These are phyloP conservation scores for Pyrenopolyporus hunteri DNA, from an alignment of 495 filamentous ascomycete species.

Conservation along the genomic window DNA sequence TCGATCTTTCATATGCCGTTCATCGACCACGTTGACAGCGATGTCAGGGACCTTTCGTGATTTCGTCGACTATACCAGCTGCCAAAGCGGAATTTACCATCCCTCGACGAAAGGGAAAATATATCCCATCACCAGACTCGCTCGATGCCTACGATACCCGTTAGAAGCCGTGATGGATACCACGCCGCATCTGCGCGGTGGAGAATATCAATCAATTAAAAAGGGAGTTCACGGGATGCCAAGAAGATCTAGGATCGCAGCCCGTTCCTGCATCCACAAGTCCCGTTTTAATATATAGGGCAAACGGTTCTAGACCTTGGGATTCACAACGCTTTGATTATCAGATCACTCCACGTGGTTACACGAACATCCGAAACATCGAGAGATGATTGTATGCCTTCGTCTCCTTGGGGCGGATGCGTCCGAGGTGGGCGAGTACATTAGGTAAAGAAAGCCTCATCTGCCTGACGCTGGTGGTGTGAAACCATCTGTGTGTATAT, in stretches of 20 bases:
- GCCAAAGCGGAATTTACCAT: no score
- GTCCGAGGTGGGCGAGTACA: slow-evolving; percentile 2
- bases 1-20: no score
- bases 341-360: slow-evolving; percentile 31
- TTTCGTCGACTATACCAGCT: no score
- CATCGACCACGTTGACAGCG: no score
- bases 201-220: not conserved
- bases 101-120: no score
- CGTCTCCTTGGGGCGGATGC: slow-evolving; percentile 1
- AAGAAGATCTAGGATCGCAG: slow-evolving; percentile 34
- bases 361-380: slow-evolving; percentile 27
- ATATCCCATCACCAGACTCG: not conserved
- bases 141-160: slow-evolving; percentile 15
- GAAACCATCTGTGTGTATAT: slow-evolving; percentile 14
- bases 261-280: slow-evolving; percentile 31
- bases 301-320: slow-evolving; percentile 13
- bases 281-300: slow-evolving; percentile 11
- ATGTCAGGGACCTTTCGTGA: no score
- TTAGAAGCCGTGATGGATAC: slow-evolving; percentile 18
- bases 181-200: no score
- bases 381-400: slow-evolving; percentile 10
- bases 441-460: no score
- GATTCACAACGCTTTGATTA: slow-evolving; percentile 13
- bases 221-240: slow-evolving; percentile 6
- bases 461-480: slow-evolving; percentile 1